A percentile compares a stretch with the other conserved stretches of the same genome.
Evolutionary conservation across 1,284 basidiomycete species (phyloP).

Genomic region (Volvariella volvacea): DNA sequence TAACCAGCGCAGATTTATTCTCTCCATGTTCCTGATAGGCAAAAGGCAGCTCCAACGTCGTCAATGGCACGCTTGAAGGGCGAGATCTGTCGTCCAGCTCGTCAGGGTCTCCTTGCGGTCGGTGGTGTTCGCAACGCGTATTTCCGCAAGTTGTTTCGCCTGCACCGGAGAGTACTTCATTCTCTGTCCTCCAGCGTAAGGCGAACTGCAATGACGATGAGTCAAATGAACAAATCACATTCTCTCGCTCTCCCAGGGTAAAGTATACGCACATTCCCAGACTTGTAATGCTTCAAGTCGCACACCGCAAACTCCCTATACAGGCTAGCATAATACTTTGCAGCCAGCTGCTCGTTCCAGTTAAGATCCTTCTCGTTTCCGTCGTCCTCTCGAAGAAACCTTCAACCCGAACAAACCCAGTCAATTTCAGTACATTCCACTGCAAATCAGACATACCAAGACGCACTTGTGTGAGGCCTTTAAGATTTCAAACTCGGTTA

Average conservation of each 20-base stretch:
- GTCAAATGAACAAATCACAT: constrained; percentile 1
- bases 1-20: constrained; percentile 77
- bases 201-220: constrained; percentile 50
- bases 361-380: constrained; percentile 35
- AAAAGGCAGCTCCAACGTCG: constrained; percentile 83
- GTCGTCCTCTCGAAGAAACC: constrained; percentile 70
- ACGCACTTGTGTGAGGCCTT: constrained; percentile 55
- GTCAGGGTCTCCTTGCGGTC: constrained; percentile 14
- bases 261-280: constrained; percentile 58
- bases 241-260: no score
- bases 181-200: constrained; percentile 86
- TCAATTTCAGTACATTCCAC: constrained; percentile 1
- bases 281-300: constrained; percentile 92
- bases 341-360: constrained; percentile 79
- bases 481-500: constrained; percentile 60
- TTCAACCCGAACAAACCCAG: constrained; percentile 20
- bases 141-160: constrained; percentile 87
- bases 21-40: constrained; percentile 76
- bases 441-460: constrained; percentile 2
- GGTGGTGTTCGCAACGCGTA: constrained; percentile 72
- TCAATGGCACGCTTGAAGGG: constrained; percentile 29
- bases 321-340: constrained; percentile 80
- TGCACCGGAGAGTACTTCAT: constrained; percentile 77
- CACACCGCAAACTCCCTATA: constrained; percentile 91
- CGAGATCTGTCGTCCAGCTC: constrained; percentile 15